Evolutionary conservation across 78 protist species (phyloP), one percentile per base, ranked within the genome.

Genomic region (Dictyostelium firmibasis): DNA sequence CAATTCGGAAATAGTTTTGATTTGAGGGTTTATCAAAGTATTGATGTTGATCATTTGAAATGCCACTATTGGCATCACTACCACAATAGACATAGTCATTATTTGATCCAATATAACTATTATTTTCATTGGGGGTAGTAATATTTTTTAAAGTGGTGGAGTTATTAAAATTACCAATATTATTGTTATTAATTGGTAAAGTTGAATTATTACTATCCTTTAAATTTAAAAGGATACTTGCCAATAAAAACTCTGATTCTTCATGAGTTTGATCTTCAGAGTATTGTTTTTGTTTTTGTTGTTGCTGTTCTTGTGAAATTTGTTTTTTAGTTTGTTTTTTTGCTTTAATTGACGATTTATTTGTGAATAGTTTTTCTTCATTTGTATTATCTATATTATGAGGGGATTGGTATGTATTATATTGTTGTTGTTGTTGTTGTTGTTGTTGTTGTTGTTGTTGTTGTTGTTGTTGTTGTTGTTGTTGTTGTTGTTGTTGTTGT

Each of bases 191-290:
- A n/a, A n/a, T 70, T 64, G 33, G 74, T 64, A 64, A 64, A 64
- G 27, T 64, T 25, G 27, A 25, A 70, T 70, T 29, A 31, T 70
- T 29, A 13, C 43, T 70, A 27, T 70, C 77, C 33, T 31, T 70
- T 29, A 70, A 70, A 70, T 70, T 70, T 70, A 70, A 70, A 70
- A 70, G 77, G 20, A 70, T 70, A 70, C 8, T 70, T 70, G 77
- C 77, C 29, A 70, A 70, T 70, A 70, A 70, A 70, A 31, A 14
- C 20, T 70, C 77, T 27, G 77, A 27, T 25, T 70, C 77, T 25
- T 64, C 74, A 64, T 64, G 74, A 64, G 16, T 16, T 50, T 50
- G 62, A 50, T 50, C 62, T 50, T 50, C 62, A 50, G 62, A 50
- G 62, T 50, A 50, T 50, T 50, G 74, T 16, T 20, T 14, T 53